Conservation (phyloP, 2,329 filamentous ascomycete genomes). For the Nemania bipapillata region DNA sequence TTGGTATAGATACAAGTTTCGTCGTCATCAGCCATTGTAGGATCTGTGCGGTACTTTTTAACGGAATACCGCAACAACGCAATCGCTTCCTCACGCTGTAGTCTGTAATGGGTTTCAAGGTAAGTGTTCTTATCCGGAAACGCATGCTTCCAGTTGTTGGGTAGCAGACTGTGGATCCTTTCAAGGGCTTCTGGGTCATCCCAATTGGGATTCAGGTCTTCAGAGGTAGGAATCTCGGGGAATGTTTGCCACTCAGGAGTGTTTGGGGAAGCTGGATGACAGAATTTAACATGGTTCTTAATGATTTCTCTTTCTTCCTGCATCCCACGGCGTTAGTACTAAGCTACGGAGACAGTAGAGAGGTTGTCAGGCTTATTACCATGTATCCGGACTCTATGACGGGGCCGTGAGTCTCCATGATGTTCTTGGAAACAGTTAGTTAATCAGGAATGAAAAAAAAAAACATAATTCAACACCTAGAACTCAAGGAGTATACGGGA, state of each 20-base stretch:
- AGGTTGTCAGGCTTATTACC: not conserved
- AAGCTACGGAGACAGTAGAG: not conserved
- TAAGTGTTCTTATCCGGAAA: slow-evolving; percentile 74
- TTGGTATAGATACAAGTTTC: slow-evolving; percentile 75
- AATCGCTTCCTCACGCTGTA: slow-evolving; percentile 79
- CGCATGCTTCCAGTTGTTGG: slow-evolving; percentile 66
- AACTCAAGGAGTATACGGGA: not conserved
- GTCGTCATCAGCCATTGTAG: slow-evolving; percentile 66
- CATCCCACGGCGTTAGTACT: not conserved
- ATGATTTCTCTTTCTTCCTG: slow-evolving; percentile 33
- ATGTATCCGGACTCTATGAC: not conserved
- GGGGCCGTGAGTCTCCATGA: slow-evolving; percentile 4
- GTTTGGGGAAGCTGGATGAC: not conserved
- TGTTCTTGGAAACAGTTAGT: slow-evolving; percentile 16
- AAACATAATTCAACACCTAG: not conserved
- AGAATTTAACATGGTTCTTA: slow-evolving; percentile 13
- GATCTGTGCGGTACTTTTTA: slow-evolving; percentile 62
- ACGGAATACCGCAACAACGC: slow-evolving; percentile 76
- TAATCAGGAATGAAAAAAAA: not conserved
- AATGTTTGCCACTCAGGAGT: slow-evolving; percentile 40
- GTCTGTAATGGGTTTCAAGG: slow-evolving; percentile 76
- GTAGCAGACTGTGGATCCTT: slow-evolving; percentile 54
- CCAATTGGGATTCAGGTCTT: slow-evolving; percentile 61
- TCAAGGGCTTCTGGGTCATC: slow-evolving; percentile 37
- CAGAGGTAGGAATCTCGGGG: slow-evolving; percentile 65